phyloP scores from a whole-genome alignment of 2,329 filamentous ascomycete species.

The Celoporthe dispersa region DNA sequence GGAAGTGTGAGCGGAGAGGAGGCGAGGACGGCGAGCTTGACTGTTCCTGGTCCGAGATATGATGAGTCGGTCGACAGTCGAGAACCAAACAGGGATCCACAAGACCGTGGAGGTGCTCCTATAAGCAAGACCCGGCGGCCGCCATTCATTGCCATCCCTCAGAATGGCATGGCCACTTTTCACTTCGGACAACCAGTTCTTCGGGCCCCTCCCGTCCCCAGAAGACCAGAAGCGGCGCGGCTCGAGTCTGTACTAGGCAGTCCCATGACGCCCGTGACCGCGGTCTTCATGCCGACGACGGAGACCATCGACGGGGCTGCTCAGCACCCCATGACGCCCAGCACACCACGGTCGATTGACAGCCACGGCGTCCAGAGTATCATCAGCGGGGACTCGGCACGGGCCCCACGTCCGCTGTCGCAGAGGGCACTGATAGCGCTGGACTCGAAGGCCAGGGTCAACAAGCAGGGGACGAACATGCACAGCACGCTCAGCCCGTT shows the following conservation, averaged over 20 bases:
- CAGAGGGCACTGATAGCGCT: conserved; percentile 23
- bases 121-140: not conserved
- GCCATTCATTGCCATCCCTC: conserved; percentile 1
- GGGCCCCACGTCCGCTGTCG: conserved; percentile 23
- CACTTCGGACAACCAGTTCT: not conserved
- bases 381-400: conserved; percentile 13
- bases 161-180: not conserved
- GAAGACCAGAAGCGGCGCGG: not conserved
- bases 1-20: not conserved
- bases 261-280: conserved; percentile 2
- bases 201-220: not conserved
- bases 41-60: not conserved
- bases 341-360: conserved; percentile 3
- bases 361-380: conserved; percentile 4
- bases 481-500: conserved; percentile 13
- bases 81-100: not conserved
- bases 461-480: not conserved
- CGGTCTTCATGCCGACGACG: not conserved
- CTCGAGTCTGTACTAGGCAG: conserved; percentile 9
- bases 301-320: not conserved
- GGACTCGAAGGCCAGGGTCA: conserved; percentile 1
- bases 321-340: not conserved
- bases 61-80: not conserved
- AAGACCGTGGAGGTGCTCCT: not conserved
- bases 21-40: not conserved